Conservation (phyloP, 768 basidiomycete genomes). For the Piloderma croceum region DNA sequence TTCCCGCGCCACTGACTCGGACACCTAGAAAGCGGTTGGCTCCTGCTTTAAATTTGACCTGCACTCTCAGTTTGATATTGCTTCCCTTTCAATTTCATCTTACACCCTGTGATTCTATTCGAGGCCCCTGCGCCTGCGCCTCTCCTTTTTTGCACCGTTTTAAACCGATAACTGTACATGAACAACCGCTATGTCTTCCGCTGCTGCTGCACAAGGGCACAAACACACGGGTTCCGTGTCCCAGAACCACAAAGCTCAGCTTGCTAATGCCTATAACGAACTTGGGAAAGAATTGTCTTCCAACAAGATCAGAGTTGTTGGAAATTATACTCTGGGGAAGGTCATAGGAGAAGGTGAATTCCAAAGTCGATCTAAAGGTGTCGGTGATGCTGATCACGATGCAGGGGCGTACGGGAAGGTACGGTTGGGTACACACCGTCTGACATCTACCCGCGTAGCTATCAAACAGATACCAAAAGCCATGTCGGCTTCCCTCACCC, state of each 20-base stretch:
- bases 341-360: constrained; percentile 89
- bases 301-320: constrained; percentile 82
- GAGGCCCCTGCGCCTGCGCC: constrained; percentile 31
- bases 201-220: constrained; percentile 51
- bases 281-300: constrained; percentile 94
- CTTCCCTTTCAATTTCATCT: too few relatives aligned
- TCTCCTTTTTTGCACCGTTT: constrained; percentile 26
- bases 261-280: constrained; percentile 95
- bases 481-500: constrained; percentile 84
- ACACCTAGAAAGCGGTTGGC: too few relatives aligned
- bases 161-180: constrained; percentile 25
- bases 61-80: too few relatives aligned
- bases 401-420: constrained; percentile 95
- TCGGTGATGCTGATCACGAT: background rate
- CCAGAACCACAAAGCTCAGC: constrained; percentile 81
- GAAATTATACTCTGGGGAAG: constrained; percentile 90
- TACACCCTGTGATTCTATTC: constrained; percentile 16
- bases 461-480: constrained; percentile 98
- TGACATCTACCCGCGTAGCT: constrained; percentile 87
- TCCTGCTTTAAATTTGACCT: too few relatives aligned
- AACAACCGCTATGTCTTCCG: too few relatives aligned
- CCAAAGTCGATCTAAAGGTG: constrained; percentile 2
- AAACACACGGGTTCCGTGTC: constrained; percentile 55
- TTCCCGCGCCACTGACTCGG: too few relatives aligned
- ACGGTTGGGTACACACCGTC: constrained; percentile 86